Conservation (phyloP, 2,329 filamentous ascomycete species). For the Aspergillus viridinutans region DNA sequence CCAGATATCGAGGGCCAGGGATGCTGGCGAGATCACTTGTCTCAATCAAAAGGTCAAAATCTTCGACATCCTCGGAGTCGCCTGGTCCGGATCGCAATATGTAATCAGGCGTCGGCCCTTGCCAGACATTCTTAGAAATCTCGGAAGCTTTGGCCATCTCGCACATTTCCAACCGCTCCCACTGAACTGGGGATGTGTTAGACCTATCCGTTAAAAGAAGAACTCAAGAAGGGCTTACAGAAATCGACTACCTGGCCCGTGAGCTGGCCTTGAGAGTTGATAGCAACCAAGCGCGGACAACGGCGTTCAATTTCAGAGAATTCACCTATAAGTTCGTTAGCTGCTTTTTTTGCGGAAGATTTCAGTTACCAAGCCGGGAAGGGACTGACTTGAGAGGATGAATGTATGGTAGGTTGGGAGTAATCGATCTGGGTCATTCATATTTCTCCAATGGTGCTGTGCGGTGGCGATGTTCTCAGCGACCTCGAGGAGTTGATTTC, state of each 20-base stretch:
- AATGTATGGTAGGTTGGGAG: conserved; percentile 80
- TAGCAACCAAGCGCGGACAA: conserved; percentile 66
- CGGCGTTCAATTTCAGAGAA: conserved; percentile 69
- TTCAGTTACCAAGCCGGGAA: conserved; percentile 6
- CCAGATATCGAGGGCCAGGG: conserved; percentile 63
- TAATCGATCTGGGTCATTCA: conserved; percentile 54
- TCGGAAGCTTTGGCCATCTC: conserved; percentile 85
- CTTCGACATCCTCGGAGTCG: conserved; percentile 48
- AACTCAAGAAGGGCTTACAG: conserved; percentile 45
- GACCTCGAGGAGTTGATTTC: conserved; percentile 61
- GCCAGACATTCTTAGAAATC: conserved; percentile 83
- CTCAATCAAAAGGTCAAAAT: conserved; percentile 80
- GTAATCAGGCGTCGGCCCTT: conserved; percentile 79
- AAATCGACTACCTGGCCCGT: conserved; percentile 84
- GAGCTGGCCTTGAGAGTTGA: conserved; percentile 66
- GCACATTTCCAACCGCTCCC: conserved; percentile 89
- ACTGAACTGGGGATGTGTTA: conserved; percentile 52
- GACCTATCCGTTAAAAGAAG: background rate
- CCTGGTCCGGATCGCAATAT: conserved; percentile 42
- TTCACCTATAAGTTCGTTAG: conserved; percentile 47
- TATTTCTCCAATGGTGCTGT: conserved; percentile 69
- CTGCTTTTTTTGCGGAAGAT: background rate
- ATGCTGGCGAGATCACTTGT: conserved; percentile 80
- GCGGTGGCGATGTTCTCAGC: conserved; percentile 66
- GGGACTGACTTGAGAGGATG: conserved; percentile 55